Percentiles rank a stretch among this genome's conserved stretches.
Conservation (phyloP, 768 basidiomycete species). For the Suillus cothurnatus region DNA sequence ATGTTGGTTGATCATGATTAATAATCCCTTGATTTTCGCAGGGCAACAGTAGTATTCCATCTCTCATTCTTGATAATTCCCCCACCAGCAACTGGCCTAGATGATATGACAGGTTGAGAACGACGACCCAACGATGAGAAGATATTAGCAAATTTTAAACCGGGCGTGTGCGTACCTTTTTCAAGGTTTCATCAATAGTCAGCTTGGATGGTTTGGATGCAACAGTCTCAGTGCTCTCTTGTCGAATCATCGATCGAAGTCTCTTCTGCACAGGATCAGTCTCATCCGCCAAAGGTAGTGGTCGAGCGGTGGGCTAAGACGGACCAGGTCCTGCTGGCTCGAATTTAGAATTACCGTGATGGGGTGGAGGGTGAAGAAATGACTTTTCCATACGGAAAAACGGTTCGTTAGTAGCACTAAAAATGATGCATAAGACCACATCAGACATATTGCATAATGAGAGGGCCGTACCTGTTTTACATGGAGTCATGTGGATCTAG, state of each 20-base stretch:
- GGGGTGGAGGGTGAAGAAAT: constrained; percentile 51
- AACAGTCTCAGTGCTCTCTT: constrained; percentile 47
- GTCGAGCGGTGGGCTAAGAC: no score
- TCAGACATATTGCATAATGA: not conserved
- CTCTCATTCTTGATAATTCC: constrained; percentile 54
- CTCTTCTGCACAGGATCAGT: no score
- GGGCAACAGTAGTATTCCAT: constrained; percentile 45
- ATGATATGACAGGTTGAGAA: constrained; percentile 71
- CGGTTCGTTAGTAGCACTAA: constrained; percentile 59
- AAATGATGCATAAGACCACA: constrained; percentile 12
- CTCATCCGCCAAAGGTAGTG: no score
- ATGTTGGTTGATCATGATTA: no score
- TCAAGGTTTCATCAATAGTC: constrained; percentile 68
- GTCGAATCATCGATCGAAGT: no score
- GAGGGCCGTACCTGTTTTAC: constrained; percentile 40
- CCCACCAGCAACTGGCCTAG: constrained; percentile 48
- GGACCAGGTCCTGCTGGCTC: constrained; percentile 47
- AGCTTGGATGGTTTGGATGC: constrained; percentile 65
- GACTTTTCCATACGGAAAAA: constrained; percentile 58
- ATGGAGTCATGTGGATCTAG: constrained; percentile 60
- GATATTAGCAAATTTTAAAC: constrained; percentile 84
- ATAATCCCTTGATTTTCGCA: no score
- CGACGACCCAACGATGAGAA: constrained; percentile 85
- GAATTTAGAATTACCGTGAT: constrained; percentile 40
- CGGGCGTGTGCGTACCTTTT: constrained; percentile 92